phyloP scores from a whole-genome alignment of 306 rosid genomes.

The Arachis hypogaea region DNA sequence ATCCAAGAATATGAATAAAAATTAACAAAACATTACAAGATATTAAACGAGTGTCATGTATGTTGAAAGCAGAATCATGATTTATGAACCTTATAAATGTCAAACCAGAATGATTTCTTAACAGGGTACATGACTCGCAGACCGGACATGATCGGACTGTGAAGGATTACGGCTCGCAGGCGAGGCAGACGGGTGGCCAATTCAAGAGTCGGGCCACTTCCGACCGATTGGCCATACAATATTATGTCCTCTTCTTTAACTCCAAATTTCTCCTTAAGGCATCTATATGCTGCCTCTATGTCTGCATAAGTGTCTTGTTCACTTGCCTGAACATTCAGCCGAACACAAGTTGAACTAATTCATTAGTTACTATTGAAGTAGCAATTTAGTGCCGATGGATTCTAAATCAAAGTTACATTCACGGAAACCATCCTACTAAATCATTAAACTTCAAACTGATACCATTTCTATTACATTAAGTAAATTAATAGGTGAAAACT shows the following conservation, averaged over 20 bases:
- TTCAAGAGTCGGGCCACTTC: conserved; percentile 70
- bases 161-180: conserved; percentile 63
- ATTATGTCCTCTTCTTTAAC: conserved; percentile 63
- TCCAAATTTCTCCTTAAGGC: conserved; percentile 65
- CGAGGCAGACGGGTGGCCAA: conserved; percentile 58
- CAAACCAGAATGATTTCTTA: conserved; percentile 71
- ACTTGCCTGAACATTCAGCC: conserved; percentile 49
- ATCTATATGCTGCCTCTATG: conserved; percentile 64
- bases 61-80: background rate
- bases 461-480: background rate
- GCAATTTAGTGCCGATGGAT: background rate
- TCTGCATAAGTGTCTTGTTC: conserved; percentile 82
- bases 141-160: conserved; percentile 68
- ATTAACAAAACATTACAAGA: no score
- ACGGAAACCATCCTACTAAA: background rate
- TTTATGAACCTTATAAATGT: conserved; percentile 65
- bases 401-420: background rate
- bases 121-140: conserved; percentile 70
- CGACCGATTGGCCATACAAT: conserved; percentile 72
- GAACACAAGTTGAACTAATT: conserved; percentile 11
- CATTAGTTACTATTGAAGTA: background rate
- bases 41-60: background rate
- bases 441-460: background rate
- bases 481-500: no score
- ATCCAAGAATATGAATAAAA: conserved; percentile 11